A percentile compares a stretch with the other conserved stretches of the same genome.
Conservation (phyloP, 345 rosid species). For the Murraya paniculata region DNA sequence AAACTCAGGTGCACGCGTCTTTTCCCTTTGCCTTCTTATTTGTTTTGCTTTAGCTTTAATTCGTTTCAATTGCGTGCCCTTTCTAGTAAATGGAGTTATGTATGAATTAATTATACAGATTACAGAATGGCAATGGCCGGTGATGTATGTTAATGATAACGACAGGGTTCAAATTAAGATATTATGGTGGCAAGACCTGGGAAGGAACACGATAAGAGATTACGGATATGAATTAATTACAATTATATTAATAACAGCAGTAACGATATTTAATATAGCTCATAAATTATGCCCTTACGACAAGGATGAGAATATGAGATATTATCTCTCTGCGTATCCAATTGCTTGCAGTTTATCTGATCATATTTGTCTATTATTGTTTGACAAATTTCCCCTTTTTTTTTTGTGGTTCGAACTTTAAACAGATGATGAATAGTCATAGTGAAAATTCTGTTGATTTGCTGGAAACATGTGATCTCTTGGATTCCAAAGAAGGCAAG, state of each 20-base stretch:
- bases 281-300: not conserved
- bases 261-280: not conserved
- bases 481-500: conserved; percentile 19
- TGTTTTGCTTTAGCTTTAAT: not conserved
- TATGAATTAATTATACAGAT: not conserved
- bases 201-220: not conserved
- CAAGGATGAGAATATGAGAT: no score
- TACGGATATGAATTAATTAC: not conserved
- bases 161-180: no score
- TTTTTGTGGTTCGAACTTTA: not conserved
- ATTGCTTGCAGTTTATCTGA: not conserved
- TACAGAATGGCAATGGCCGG: not conserved
- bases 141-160: no score
- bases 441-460: conserved; percentile 3
- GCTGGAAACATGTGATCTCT: not conserved
- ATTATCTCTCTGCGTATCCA: not conserved
- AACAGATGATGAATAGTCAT: conserved; percentile 15
- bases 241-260: not conserved
- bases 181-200: no score
- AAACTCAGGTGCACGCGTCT: not conserved
- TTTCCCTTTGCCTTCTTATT: not conserved
- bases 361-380: not conserved
- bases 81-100: not conserved
- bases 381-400: not conserved
- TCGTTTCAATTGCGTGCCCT: not conserved